A percentile compares a stretch with the other conserved stretches of the same genome.
Conservation (phyloP, 176 grass and related monocot genomes). For the Eleusine indica region DNA sequence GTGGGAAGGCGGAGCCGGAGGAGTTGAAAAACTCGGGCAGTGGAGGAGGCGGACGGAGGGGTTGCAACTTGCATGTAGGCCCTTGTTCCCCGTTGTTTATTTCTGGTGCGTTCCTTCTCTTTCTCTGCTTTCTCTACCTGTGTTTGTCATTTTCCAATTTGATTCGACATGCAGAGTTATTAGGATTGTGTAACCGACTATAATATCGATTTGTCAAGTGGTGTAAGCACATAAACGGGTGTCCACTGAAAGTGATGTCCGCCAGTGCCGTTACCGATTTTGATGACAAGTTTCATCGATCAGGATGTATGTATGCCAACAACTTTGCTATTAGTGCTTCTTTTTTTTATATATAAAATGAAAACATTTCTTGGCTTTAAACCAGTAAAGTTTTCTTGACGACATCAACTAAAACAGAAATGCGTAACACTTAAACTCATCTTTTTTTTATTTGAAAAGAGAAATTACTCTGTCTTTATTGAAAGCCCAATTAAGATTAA, state of each 20-base stretch:
- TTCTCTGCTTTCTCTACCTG: background rate
- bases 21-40: slow-evolving; percentile 12
- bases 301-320: no score
- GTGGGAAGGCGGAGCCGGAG: background rate
- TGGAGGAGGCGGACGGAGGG: background rate
- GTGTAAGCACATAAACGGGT: background rate
- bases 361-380: no score
- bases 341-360: no score
- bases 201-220: background rate
- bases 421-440: no score
- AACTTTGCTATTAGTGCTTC: no score
- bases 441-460: no score
- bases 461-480: no score
- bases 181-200: background rate
- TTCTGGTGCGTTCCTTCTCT: background rate
- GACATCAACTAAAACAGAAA: no score
- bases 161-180: background rate
- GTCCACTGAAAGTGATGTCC: background rate
- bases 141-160: background rate
- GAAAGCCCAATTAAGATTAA: no score
- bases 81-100: background rate
- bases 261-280: background rate
- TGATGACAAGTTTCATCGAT: background rate
- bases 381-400: no score
- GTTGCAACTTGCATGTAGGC: slow-evolving; percentile 29